Evolutionary conservation across 148 eudicot genomes (phyloP), one percentile per base, ranked within the genome.

Genomic region (Arbutus unedo): DNA sequence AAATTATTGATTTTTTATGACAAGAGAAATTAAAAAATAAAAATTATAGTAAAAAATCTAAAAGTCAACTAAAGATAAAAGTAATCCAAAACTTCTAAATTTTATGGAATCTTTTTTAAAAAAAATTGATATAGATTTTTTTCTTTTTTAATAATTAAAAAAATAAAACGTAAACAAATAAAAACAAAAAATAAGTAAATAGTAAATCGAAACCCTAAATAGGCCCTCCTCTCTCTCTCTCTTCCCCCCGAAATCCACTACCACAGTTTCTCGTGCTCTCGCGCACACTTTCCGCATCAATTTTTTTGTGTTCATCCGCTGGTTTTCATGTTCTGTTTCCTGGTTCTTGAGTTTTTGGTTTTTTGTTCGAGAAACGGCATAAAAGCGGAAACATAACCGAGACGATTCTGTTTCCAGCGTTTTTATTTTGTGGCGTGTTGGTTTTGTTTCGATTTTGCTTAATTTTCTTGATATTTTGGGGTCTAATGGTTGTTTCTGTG

Each of bases 401-500:
- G 70, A 14, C 74, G 50, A 57, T 19, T 4, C 62, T 76, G 44
- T 11, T 76, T 76, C n/a, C 59, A 14, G 49, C 49, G 49, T 74
- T 31, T 49, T 50, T 14, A 25, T 53, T 38, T 80, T 15, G 45
- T 67, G 60, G 72, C 81, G 15, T 14, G 13, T 62, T 31, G 66
- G 49, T 15, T 81, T 51, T 70, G 75, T 44, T 50, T 25, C 64
- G 48, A 16, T 80, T 80, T 15, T 18, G 59, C 19, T 18, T 78
- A 23, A 6, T 78, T 44, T 21, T n/a, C 8, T 0, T 16, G 1
- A 4, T 11, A 25, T 38, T 21, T 4, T 19, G n/a, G 43, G 14
- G 7, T 82, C 84, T 76, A 82, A 74, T 83, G 64, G 57, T 77
- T 81, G 83, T 77, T 83, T 86, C 81, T 83, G 79, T 86, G 88